Evolutionary conservation across 768 basidiomycete species (phyloP).

Genomic region (Punctularia strigosozonata): DNA sequence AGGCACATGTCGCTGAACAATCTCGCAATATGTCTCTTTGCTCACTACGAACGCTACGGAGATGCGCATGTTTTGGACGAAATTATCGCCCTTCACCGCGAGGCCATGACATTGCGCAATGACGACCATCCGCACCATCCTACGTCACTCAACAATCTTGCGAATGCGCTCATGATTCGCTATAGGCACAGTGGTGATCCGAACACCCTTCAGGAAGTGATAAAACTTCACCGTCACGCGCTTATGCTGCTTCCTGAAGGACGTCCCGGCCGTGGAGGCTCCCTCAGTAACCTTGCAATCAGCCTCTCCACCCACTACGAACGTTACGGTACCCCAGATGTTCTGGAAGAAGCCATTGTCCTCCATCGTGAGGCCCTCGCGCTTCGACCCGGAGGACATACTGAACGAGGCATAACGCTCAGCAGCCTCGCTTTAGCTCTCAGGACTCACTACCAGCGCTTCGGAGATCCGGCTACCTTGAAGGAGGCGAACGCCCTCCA

Average conservation of each 20-base stretch:
- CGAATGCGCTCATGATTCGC: neutral
- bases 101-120: neutral
- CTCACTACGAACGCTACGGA: neutral
- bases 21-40: neutral
- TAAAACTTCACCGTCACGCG: neutral
- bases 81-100: neutral
- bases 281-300: neutral
- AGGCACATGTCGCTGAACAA: neutral
- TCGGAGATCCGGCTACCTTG: neutral
- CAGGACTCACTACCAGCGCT: neutral
- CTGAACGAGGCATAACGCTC: neutral
- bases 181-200: neutral
- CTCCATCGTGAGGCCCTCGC: neutral
- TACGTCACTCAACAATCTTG: neutral
- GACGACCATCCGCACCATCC: neutral
- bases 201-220: neutral
- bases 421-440: neutral
- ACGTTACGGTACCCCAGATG: neutral
- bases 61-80: neutral
- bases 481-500: neutral
- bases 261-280: neutral
- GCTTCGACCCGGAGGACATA: neutral
- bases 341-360: neutral
- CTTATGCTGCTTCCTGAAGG: neutral
- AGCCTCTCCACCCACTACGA: neutral